phyloP scores from a whole-genome alignment of 495 filamentous ascomycete genomes.

The Penicillium nucicola region DNA sequence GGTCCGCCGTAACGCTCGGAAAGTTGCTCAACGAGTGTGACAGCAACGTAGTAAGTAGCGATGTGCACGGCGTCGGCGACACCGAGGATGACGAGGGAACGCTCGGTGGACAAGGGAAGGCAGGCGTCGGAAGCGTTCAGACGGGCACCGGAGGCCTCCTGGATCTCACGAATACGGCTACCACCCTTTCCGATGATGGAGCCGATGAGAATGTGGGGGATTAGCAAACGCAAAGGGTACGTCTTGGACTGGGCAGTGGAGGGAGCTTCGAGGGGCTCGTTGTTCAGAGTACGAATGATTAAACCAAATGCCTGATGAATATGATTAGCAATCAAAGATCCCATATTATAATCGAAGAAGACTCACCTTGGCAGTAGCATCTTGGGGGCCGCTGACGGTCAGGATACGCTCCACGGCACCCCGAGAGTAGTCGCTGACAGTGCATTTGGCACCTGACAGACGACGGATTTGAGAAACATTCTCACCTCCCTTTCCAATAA shows the following conservation, averaged over 20 bases:
- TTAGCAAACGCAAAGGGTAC: slow-evolving; percentile 90
- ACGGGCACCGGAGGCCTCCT: slow-evolving; percentile 93
- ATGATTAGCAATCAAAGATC: slow-evolving; percentile 7
- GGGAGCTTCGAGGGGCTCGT: slow-evolving; percentile 80
- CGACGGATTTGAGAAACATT: slow-evolving; percentile 94
- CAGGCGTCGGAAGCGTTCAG: slow-evolving; percentile 95
- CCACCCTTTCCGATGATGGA: slow-evolving; percentile 98
- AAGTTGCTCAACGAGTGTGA: slow-evolving; percentile 91
- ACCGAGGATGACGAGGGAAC: slow-evolving; percentile 90
- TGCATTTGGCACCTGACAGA: slow-evolving; percentile 93
- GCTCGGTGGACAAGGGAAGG: slow-evolving; percentile 88
- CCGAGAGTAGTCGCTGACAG: slow-evolving; percentile 95
- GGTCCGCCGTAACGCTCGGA: slow-evolving; percentile 95
- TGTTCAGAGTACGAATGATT: slow-evolving; percentile 96
- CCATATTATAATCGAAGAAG: background rate
- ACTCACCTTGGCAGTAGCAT: slow-evolving; percentile 93
- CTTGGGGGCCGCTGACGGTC: slow-evolving; percentile 91
- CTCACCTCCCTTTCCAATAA: slow-evolving; percentile 97
- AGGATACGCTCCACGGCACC: slow-evolving; percentile 95
- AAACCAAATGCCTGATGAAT: slow-evolving; percentile 83
- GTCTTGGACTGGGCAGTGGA: slow-evolving; percentile 94
- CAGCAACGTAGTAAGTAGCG: slow-evolving; percentile 96
- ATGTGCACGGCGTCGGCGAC: slow-evolving; percentile 96
- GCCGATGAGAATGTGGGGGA: slow-evolving; percentile 95
- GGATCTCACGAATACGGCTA: slow-evolving; percentile 94